Base-by-base conservation (phyloP, 176 grass and related monocot species). In the Oropetium thomaeum region DNA sequence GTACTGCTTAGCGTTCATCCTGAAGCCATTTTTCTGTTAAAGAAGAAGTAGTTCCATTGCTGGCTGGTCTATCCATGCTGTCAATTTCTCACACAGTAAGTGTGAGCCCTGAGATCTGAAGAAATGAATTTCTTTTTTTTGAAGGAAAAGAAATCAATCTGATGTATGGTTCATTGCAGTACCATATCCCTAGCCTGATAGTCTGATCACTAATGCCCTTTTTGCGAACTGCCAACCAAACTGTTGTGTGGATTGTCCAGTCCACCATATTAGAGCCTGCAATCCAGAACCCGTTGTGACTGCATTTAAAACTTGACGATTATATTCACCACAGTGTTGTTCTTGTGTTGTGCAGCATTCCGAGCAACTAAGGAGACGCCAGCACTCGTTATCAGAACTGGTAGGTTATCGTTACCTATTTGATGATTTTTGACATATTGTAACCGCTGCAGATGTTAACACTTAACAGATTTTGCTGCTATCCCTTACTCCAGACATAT, bases 291-390 rank as follows among this genome's bases (percentile, higher is more conserved):
- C 57, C 28, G 23, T 30, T 30, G 10, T 5, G 5, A 23, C 38
- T 10, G 37, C 3, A 1, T 45, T 45, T 29, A 45, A 7, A 15
- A 52, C 20, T 20, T 17, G 17, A 20, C 7, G 8, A 52, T 52
- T 52, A 2, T 23, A 7, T 52, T 52, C 10, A 40, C 0, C 74
- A 55, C 10, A 15, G 33, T 72, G 25, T 57, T 57, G 41, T 28
- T 57, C 57, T 62, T 14, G 8, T 70, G 59, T 84, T 70, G 3
- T 70, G 65, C 71, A 88, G 86, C 76, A 84, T n/a, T 37, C 57
- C 32, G 86, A 88, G 39, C 81, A 84, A 70, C 45, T 88, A 69
- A 88, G 86, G 44, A 58, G 76, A 47, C 71, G 81, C 0, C 86
- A 84, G 25, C 70, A 88, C 60, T 74, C 81, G 15, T 31, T 80